Percentiles rank a stretch among this genome's conserved stretches.
phyloP scores from a whole-genome alignment of 108 stramenopile genomes.

The Halocafeteria seosinensis region DNA sequence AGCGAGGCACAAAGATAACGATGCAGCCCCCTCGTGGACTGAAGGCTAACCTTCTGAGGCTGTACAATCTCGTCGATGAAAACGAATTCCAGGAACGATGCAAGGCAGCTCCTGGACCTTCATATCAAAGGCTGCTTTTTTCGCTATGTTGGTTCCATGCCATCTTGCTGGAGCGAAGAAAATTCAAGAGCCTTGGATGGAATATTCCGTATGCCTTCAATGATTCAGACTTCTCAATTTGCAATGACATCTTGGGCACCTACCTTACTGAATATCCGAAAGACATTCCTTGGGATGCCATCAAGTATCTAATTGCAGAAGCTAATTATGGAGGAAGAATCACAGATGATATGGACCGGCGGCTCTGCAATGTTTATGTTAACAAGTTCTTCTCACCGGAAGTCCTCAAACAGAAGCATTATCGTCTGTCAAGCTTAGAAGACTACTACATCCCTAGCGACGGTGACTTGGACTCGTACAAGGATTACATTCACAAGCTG shows the following conservation, averaged over 20 bases:
- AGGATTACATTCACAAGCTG: constrained; percentile 25
- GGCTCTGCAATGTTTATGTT: constrained; percentile 43
- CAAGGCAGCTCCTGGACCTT: neutral
- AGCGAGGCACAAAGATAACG: constrained; percentile 46
- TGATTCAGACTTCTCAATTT: constrained; percentile 46
- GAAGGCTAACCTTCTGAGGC: constrained; percentile 33
- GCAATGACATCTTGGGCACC: constrained; percentile 40
- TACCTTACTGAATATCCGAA: constrained; percentile 46
- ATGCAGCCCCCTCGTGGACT: constrained; percentile 47
- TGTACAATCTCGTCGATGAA: constrained; percentile 42
- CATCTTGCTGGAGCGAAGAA: constrained; percentile 40
- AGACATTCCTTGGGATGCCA: constrained; percentile 42
- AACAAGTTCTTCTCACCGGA: constrained; percentile 38
- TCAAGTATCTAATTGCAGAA: constrained; percentile 45
- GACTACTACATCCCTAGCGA: constrained; percentile 35
- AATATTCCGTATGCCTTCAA: constrained; percentile 56
- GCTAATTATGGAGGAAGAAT: constrained; percentile 54
- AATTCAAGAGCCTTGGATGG: constrained; percentile 51
- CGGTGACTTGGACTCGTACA: constrained; percentile 32
- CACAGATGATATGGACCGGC: constrained; percentile 48
- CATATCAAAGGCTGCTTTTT: constrained; percentile 42
- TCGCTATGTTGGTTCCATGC: constrained; percentile 51
- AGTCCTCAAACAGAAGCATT: constrained; percentile 24
- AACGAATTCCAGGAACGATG: constrained; percentile 19
- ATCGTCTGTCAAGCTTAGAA: constrained; percentile 4